Conservation (phyloP, 345 rosid genomes). For the Moricandia arvensis region DNA sequence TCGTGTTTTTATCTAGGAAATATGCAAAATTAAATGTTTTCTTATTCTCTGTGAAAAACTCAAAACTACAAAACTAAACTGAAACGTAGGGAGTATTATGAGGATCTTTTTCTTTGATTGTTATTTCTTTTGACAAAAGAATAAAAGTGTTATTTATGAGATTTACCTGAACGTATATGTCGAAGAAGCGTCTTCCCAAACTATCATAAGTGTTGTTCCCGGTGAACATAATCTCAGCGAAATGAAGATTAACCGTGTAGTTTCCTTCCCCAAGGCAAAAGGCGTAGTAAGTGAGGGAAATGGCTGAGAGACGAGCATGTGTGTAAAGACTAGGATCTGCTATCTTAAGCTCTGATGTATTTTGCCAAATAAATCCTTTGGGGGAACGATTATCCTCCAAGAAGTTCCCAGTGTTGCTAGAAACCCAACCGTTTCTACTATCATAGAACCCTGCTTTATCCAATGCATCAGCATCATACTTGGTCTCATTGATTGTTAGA, state of each 20-base stretch:
- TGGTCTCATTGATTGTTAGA: constrained; percentile 29
- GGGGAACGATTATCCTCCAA: constrained; percentile 50
- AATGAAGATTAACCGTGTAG: not conserved
- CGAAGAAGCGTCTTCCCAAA: constrained; percentile 61
- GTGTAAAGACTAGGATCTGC: constrained; percentile 39
- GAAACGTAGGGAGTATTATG: no score
- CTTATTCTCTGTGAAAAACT: no score
- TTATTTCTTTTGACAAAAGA: no score
- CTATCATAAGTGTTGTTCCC: constrained; percentile 34
- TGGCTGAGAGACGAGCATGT: constrained; percentile 51
- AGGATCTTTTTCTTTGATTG: no score
- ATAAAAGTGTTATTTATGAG: no score
- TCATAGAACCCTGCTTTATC: constrained; percentile 29
- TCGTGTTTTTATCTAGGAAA: no score
- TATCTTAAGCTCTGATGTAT: constrained; percentile 30
- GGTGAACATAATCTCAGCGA: not conserved
- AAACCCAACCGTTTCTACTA: constrained; percentile 48
- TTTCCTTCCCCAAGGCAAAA: not conserved
- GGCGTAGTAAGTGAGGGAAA: not conserved
- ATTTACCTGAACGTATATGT: constrained; percentile 65
- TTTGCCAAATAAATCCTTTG: not conserved
- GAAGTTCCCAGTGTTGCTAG: constrained; percentile 64
- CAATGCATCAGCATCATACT: constrained; percentile 49
- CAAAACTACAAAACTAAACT: no score
- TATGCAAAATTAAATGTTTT: no score